Evolutionary conservation across 2,329 filamentous ascomycete genomes (phyloP), one percentile per base, ranked within the genome.

Genomic region (Sordariomycetes sp.): DNA sequence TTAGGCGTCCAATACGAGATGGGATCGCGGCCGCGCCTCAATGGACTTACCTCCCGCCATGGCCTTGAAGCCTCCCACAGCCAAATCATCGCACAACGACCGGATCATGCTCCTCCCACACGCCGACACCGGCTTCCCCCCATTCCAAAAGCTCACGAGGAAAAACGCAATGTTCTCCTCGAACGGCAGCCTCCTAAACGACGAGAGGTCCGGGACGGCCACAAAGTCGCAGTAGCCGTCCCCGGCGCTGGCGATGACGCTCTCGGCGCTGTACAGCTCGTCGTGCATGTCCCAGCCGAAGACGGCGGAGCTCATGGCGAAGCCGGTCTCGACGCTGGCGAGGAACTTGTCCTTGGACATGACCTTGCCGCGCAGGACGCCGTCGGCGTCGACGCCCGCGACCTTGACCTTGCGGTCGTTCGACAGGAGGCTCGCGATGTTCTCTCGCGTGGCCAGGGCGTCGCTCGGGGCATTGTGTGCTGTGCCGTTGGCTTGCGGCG

Each of bases 91-190:
- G 14, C 88, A 76, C 53, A 86, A 80, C 8, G 78, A 81, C 71
- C 82, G 85, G 61, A 97, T 72, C 63, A 96, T 71, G 24, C 89
- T 88, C 53, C 92, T 77, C 0, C 92, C 90, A 66, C 90, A 96
- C 3, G 87, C 89, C 65, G 83, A 87, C 48, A 96, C 73, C 10
- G 87, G 86, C 65, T 81, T 69, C 8, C 28, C 28, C 28, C 28
- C 28, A 8, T 32, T 32, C 18, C 18, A 18, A 40, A 40, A 40
- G 18, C 12, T 14, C 37, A 18, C 12, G 3, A 40, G 12, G 3
- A 40, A 40, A 11, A 40, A 40, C 18, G 37, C 37, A 14, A 40
- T 18, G 6, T 16, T 16, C 37, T 40, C 37, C 37, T 40, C 37
- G 12, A 40, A 40, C 3, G 37, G 37, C 37, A 40, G 12, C 37